Evolutionary conservation across 225 moss, liverwort and hornwort genomes (phyloP).

Genomic region (Polytrichum commune): DNA sequence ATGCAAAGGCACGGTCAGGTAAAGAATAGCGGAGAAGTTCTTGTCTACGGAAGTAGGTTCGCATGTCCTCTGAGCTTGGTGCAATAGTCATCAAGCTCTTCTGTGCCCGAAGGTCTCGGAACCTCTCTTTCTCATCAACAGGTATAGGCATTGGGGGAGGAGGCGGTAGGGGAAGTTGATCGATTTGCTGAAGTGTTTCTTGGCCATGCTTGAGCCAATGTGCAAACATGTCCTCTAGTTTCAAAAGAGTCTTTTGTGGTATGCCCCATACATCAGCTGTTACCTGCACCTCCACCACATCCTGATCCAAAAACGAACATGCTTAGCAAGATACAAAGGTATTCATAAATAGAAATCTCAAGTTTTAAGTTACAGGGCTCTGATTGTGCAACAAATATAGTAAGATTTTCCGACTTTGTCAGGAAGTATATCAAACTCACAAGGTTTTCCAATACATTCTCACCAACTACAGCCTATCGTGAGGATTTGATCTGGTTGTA

Average conservation of each 20-base stretch:
- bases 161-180: conserved; percentile 73
- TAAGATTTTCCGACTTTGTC: too few species aligned
- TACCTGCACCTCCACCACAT: conserved; percentile 54
- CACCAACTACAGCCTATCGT: too few species aligned
- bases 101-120: conserved; percentile 74
- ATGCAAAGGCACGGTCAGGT: conserved; percentile 73
- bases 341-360: neutral
- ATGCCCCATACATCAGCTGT: conserved; percentile 74
- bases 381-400: too few species aligned
- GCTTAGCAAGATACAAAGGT: conserved; percentile 1
- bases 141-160: conserved; percentile 60
- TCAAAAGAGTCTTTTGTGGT: conserved; percentile 62
- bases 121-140: conserved; percentile 76
- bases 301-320: conserved; percentile 40
- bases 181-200: conserved; percentile 73
- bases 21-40: conserved; percentile 72
- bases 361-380: too few species aligned
- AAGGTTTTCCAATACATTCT: too few species aligned
- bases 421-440: too few species aligned
- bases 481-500: too few species aligned
- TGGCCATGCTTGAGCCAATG: conserved; percentile 80
- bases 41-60: conserved; percentile 68
- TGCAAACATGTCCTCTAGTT: conserved; percentile 83
- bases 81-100: conserved; percentile 78
- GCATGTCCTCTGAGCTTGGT: conserved; percentile 78